Evolutionary conservation across 129 eudicot genomes (phyloP), one percentile per base, ranked within the genome.

Genomic region (Artemisia argyi): DNA sequence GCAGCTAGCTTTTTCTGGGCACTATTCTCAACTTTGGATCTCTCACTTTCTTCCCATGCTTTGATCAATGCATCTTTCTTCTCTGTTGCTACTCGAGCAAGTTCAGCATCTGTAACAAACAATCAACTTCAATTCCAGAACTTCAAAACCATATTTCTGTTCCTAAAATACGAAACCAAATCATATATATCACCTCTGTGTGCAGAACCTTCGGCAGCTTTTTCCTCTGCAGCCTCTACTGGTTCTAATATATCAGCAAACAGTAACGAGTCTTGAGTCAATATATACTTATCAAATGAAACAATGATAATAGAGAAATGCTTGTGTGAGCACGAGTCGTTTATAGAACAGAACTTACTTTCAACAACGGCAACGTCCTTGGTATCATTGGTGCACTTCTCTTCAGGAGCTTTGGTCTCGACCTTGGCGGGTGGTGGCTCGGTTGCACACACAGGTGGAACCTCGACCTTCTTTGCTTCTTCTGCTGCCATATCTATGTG

Each of bases 1-100:
- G 82, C 78, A 6, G 95, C 89, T 66, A 87, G 42, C 69, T 87
- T 87, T 76, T 85, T 89, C 51, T 89, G 87, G 68, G 98, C 95
- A 79, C 95, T 89, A 69, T 54, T 90, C 53, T 87, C 96, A 35
- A 91, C 86, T 81, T 90, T 94, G 15, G 86, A 84, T 64, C 80
- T 84, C 86, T 94, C 98, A 78, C 98, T 94, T 81, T 94, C 98
- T 81, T 90, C 97, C 98, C 98, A 90, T 73, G 98, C 98, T 79
- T 73, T 90, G 80, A 94, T 78, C 19, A 94, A 68, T 9, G 97
- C 90, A 24, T 81, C 53, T 68, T 87, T 87, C 84, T 90, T 94
- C 83, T 94, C 93, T 0, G 96, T 90, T 4, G 95, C 85, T n/a
- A 94, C 90, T 20, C 91, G 70, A 22, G 84, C 93, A 78, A 94